Conservation (phyloP, 345 rosid species). For the Conringia planisiliqua region DNA sequence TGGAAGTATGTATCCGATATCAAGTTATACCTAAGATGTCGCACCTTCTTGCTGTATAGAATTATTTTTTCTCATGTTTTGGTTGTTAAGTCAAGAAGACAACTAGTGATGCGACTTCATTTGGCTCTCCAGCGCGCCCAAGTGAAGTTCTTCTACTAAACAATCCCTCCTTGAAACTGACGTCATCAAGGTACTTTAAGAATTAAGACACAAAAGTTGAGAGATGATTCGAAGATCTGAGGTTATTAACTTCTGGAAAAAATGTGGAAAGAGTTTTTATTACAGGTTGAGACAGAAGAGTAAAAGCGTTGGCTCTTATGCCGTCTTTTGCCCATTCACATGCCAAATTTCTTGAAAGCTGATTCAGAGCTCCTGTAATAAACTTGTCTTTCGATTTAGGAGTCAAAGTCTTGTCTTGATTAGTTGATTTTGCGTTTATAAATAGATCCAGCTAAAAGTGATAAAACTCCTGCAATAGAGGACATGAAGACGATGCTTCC, state of each 20-base stretch:
- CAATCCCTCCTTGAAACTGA: neutral
- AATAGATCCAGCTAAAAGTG: slow-evolving; percentile 25
- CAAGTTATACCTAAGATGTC: too few species aligned
- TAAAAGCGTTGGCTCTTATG: slow-evolving; percentile 9
- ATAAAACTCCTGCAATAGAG: slow-evolving; percentile 33
- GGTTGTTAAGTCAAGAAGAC: too few species aligned
- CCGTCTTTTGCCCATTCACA: slow-evolving; percentile 38
- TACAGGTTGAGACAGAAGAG: slow-evolving; percentile 39
- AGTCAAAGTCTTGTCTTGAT: too few species aligned
- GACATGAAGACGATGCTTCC: slow-evolving; percentile 56
- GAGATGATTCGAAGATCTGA: neutral
- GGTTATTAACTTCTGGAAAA: neutral
- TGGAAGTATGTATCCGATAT: too few species aligned
- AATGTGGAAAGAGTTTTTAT: neutral
- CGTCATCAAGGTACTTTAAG: neutral
- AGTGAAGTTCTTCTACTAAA: neutral
- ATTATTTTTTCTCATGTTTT: too few species aligned
- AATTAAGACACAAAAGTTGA: neutral
- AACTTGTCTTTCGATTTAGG: too few species aligned
- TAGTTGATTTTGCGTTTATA: slow-evolving; percentile 31
- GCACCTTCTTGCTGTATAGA: too few species aligned
- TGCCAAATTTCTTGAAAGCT: slow-evolving; percentile 49
- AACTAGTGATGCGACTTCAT: slow-evolving; percentile 20
- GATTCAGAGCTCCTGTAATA: slow-evolving; percentile 46
- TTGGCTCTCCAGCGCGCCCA: neutral